Evolutionary conservation across 495 filamentous ascomycete species (phyloP), one percentile per base, ranked within the genome.

Genomic region (Trichocladium uniseriatum): DNA sequence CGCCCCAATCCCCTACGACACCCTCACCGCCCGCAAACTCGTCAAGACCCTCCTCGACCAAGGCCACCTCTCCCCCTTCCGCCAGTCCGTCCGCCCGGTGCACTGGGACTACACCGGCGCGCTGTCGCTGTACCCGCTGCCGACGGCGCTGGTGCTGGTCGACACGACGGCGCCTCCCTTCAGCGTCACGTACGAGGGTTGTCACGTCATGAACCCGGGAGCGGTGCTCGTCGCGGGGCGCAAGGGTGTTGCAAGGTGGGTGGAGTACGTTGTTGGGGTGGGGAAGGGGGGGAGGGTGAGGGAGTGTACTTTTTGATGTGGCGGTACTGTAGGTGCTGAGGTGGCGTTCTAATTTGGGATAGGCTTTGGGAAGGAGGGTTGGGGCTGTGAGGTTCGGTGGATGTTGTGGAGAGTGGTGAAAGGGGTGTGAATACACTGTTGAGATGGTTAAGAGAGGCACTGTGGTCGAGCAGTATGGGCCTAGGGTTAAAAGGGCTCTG

Each of bases 1-100:
- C n/a, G 14, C 21, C 35, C 28, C 21, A n/a, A n/a, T 75, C 8
- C 69, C 78, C 18, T 61, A 76, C 40, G 76, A 83, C 38, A 59
- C 77, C 14, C 66, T 63, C 28, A 72, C 76, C 45, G 85, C 89
- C n/a, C 79, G 89, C 41, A 88, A 86, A 58, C 73, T 96, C 0
- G 86, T 89, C 55, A 94, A 94, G 61, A 94, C 94, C 0, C 61
- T 98, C 24, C 73, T 98, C n/a, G 90, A 95, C 57, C 92, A 98
- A 64, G 87, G 87, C 5, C 83, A 86, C 32, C 69, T 98, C 6
- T 82, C 85, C 0, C 92, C 92, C 0, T 98, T 96, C 67, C 83
- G 86, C 0, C 73, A 87, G 22, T 69, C 78, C 1, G 69, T 75
- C 21, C 77, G 92, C 3, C 92, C 92, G 1, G 76, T 94, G 10